Evolutionary conservation across 768 basidiomycete genomes (phyloP).

Genomic region (Trametes cubensis): DNA sequence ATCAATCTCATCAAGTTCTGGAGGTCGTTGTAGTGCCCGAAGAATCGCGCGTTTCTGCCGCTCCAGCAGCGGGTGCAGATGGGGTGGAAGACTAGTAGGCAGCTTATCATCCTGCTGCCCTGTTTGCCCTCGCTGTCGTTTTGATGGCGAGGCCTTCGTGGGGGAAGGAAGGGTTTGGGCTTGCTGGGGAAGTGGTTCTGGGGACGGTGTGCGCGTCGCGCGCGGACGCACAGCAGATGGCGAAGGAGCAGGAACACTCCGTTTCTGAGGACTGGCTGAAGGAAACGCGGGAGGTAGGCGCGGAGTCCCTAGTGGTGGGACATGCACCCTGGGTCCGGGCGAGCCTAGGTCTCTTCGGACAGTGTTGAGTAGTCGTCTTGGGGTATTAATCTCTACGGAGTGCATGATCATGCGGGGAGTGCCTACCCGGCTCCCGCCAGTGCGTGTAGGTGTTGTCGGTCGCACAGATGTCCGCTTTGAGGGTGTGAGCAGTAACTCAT

Average conservation of each 20-base stretch:
- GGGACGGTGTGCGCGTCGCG: constrained; percentile 5
- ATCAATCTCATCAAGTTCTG: constrained; percentile 28
- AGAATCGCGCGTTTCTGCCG: constrained; percentile 64
- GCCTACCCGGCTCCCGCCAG: background rate
- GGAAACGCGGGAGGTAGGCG: constrained; percentile 17
- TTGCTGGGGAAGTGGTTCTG: constrained; percentile 1
- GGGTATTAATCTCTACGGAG: constrained; percentile 32
- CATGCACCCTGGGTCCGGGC: constrained; percentile 11
- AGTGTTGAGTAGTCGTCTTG: constrained; percentile 20
- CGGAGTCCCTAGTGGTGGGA: constrained; percentile 14
- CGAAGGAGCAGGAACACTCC: background rate
- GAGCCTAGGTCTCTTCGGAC: constrained; percentile 7
- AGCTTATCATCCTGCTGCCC: background rate
- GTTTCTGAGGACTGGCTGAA: constrained; percentile 3
- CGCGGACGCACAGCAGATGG: background rate
- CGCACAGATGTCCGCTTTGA: constrained; percentile 10
- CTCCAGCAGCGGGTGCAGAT: constrained; percentile 49
- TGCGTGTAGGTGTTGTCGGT: constrained; percentile 12
- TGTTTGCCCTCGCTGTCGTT: background rate
- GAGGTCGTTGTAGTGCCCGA: constrained; percentile 42
- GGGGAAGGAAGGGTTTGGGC: background rate
- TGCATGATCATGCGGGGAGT: constrained; percentile 30
- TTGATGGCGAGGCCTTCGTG: background rate
- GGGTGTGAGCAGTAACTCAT: constrained; percentile 19
- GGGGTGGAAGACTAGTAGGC: constrained; percentile 38